A percentile compares a stretch with the other conserved stretches of the same genome.
phyloP scores from a whole-genome alignment of 805 yeast species.

The Candida piceae region DNA sequence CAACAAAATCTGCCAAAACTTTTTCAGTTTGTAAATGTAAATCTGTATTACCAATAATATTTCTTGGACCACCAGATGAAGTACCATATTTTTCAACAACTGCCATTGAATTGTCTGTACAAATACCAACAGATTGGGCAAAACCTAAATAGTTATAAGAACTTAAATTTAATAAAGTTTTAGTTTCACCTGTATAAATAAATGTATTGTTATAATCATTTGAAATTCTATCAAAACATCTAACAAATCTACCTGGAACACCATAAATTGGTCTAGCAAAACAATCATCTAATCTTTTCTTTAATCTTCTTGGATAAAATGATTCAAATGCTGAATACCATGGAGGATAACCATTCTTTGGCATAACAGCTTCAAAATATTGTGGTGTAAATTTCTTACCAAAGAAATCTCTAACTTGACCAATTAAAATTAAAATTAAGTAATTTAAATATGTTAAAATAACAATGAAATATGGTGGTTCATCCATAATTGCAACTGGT shows the following conservation, averaged over 20 bases:
- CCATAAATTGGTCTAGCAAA: constrained; percentile 96
- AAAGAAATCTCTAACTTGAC: constrained; percentile 85
- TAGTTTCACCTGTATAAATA: constrained; percentile 69
- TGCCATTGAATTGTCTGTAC: constrained; percentile 74
- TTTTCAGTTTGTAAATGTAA: constrained; percentile 71
- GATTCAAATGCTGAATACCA: constrained; percentile 92
- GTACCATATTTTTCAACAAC: constrained; percentile 68
- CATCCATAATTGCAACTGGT: constrained; percentile 63
- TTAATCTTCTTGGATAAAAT: constrained; percentile 88
- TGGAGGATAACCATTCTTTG: constrained; percentile 89
- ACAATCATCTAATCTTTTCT: constrained; percentile 87
- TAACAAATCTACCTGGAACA: constrained; percentile 90
- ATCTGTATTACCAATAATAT: constrained; percentile 68
- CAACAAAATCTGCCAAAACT: constrained; percentile 78
- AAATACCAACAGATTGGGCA: constrained; percentile 89
- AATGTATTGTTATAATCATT: constrained; percentile 59
- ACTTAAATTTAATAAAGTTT: constrained; percentile 77
- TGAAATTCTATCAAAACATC: constrained; percentile 75
- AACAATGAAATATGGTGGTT: constrained; percentile 79
- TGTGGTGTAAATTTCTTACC: constrained; percentile 70
- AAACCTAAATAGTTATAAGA: constrained; percentile 95
- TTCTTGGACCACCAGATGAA: constrained; percentile 73
- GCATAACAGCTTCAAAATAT: constrained; percentile 60
- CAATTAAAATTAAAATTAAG: constrained; percentile 77
- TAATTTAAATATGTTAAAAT: constrained; percentile 83